Conservation (phyloP, 345 rosid species). For the Pelargonium nanum region DNA sequence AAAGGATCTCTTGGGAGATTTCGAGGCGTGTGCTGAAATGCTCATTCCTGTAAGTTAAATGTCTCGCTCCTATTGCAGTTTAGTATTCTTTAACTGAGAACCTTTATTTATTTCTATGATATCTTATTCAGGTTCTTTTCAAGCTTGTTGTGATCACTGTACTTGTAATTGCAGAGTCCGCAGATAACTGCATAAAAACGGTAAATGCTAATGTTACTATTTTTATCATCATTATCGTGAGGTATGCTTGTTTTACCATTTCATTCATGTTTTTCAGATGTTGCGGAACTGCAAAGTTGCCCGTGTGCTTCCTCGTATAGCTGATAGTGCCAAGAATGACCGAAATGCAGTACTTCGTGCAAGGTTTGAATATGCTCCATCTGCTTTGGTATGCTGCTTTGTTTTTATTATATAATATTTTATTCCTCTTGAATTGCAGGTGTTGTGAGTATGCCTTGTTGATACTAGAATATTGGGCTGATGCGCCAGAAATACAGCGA, state of each 20-base stretch:
- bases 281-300: constrained; percentile 89
- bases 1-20: constrained; percentile 94
- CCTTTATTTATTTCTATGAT: background rate
- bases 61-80: background rate
- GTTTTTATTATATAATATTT: too few relatives aligned
- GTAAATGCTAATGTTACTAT: constrained; percentile 26
- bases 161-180: constrained; percentile 98
- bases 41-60: constrained; percentile 73
- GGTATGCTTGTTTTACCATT: constrained; percentile 11
- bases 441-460: constrained; percentile 93
- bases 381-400: background rate
- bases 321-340: constrained; percentile 87
- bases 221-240: background rate
- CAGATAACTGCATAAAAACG: constrained; percentile 97
- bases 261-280: constrained; percentile 49
- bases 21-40: constrained; percentile 88
- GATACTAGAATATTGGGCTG: constrained; percentile 94
- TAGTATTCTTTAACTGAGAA: background rate
- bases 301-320: constrained; percentile 89
- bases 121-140: constrained; percentile 90
- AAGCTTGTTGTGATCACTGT: constrained; percentile 99
- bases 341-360: constrained; percentile 86
- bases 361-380: constrained; percentile 28
- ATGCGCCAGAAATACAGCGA: constrained; percentile 92
- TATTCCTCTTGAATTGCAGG: constrained; percentile 27